phyloP scores from a whole-genome alignment of 2,329 filamentous ascomycete genomes.

The Calycina marina region DNA sequence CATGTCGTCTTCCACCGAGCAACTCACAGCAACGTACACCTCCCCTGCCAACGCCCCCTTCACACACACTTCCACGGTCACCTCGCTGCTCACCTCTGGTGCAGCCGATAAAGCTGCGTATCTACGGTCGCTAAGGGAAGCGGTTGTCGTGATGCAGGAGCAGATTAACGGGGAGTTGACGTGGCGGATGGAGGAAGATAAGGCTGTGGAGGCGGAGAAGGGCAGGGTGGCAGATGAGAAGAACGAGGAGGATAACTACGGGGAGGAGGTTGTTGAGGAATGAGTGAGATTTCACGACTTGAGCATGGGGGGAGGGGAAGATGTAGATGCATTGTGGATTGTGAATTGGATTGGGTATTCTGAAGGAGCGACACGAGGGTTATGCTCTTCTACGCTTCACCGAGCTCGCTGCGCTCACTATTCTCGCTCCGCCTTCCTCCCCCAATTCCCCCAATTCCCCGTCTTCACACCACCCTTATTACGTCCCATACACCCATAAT shows the following conservation, averaged over 20 bases:
- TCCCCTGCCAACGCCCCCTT: conserved; percentile 36
- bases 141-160: conserved; percentile 45
- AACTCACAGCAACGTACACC: conserved; percentile 43
- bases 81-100: conserved; percentile 22
- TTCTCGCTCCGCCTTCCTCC: not conserved
- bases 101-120: conserved; percentile 40
- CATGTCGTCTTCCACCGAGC: too few relatives aligned
- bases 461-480: conserved; percentile 33
- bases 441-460: conserved; percentile 20
- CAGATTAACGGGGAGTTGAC: conserved; percentile 59
- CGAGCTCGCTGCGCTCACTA: conserved; percentile 3
- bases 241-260: conserved; percentile 64
- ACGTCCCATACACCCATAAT: conserved; percentile 60
- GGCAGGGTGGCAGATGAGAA: conserved; percentile 30
- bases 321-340: too few relatives aligned
- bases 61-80: conserved; percentile 25
- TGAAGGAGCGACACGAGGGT: not conserved
- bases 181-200: conserved; percentile 60
- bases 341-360: conserved; percentile 31
- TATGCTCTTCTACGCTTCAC: too few relatives aligned
- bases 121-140: conserved; percentile 41
- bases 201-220: conserved; percentile 29
- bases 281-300: too few relatives aligned
- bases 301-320: too few relatives aligned
- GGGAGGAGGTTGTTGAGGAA: conserved; percentile 62